Percentiles rank a stretch among this genome's conserved stretches.
Evolutionary conservation across 495 filamentous ascomycete genomes (phyloP).

Genomic region (Penicillium parvum): DNA sequence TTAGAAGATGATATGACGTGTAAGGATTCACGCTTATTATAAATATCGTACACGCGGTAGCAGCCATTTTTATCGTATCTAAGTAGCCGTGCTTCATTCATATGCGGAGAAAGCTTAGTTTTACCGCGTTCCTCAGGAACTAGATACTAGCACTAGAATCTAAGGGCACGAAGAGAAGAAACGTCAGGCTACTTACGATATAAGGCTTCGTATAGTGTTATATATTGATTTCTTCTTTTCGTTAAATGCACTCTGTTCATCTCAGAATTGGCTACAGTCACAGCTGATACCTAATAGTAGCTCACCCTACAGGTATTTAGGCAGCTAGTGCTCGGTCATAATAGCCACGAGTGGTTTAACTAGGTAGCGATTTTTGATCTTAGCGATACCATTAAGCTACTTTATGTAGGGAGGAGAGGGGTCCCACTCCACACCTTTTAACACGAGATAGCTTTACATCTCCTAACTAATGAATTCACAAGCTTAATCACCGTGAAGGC

Average conservation of each 20-base stretch:
- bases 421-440: not conserved
- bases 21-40: not conserved
- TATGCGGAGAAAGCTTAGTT: not conserved
- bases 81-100: not conserved
- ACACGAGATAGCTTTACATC: no score
- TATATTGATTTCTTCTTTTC: not conserved
- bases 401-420: not conserved
- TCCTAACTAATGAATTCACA: no score
- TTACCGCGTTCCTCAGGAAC: not conserved
- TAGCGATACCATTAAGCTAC: not conserved
- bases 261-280: not conserved
- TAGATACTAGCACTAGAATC: not conserved
- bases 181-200: not conserved
- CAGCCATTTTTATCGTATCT: not conserved
- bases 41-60: not conserved
- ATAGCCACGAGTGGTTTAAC: not conserved
- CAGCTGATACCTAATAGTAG: not conserved
- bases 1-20: not conserved
- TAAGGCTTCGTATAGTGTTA: not conserved
- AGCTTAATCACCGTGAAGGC: no score
- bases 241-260: not conserved
- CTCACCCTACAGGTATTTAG: not conserved
- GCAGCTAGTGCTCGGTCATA: not conserved
- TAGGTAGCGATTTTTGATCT: not conserved
- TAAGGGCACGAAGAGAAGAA: not conserved